Evolutionary conservation across 1,139 yeast species (phyloP), one percentile per base, ranked within the genome.

Genomic region (Eremothecium gossypii): DNA sequence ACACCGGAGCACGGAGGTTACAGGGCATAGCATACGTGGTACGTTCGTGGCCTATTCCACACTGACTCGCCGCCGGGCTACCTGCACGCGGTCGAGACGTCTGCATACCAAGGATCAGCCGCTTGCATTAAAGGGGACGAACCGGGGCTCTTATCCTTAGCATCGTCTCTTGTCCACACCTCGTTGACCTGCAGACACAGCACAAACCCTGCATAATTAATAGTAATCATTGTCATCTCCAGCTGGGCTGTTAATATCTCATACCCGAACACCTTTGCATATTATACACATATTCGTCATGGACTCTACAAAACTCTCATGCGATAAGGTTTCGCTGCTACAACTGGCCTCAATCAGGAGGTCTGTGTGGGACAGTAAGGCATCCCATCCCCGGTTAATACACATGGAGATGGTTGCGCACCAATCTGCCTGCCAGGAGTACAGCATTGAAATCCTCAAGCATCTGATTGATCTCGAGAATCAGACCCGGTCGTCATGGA

Each of bases 351-450:
- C 45, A 36, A 43, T 45, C 7, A 44, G 58, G 45, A 49, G 49
- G 36, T 43, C 51, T 29, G 47, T 45, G 9, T 45, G 49, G 41
- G 46, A 46, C 27, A 32, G 40, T 2, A 50, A 51, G 40, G 47
- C 52, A 11, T 45, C 47, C 20, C 49, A 53, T 40, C 50, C 53
- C n/a, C 45, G 42, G 23, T 38, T 54, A 36, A 37, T 55, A 4
- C 47, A 49, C 33, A 49, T 48, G 44, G 59, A 57, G 45, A 42
- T 54, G 17, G 35, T 46, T 4, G 44, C 49, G n/a, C 61, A 57
- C 45, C 52, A 49, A 38, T 38, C 39, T 8, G 42, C 58, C 3
- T 51, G 55, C n/a, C 50, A 48, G 34, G 61, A 57, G 39, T 55
- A 57, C 42, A 49, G 50, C 39, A 39, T 40, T 7, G 45, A 49